Evolutionary conservation across 352 stramenopile species (phyloP).

Genomic region (Pythium insidiosum): DNA sequence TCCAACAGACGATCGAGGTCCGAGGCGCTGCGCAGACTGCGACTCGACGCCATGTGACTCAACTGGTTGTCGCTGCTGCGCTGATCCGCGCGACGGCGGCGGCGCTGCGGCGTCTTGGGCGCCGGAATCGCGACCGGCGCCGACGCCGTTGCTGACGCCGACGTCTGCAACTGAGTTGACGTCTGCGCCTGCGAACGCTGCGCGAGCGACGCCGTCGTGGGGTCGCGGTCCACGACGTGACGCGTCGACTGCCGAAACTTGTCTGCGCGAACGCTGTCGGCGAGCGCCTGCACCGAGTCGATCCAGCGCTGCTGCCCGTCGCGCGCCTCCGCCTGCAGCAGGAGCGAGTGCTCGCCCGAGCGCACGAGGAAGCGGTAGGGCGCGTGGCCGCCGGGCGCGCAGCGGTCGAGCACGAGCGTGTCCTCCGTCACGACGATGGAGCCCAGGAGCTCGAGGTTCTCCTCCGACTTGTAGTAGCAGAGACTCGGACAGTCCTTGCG

Average conservation of each 20-base stretch:
- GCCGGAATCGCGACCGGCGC: background rate
- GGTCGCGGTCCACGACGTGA: slow-evolving; percentile 10
- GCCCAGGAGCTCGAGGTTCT: slow-evolving; percentile 73
- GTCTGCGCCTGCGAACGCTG: background rate
- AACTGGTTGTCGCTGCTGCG: slow-evolving; percentile 1
- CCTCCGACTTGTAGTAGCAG: slow-evolving; percentile 78
- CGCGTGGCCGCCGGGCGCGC: slow-evolving; percentile 27
- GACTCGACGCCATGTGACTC: background rate
- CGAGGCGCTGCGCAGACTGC: background rate
- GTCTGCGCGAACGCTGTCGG: slow-evolving; percentile 49
- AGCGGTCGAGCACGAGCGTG: slow-evolving; percentile 69
- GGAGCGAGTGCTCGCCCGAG: slow-evolving; percentile 36
- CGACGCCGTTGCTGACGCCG: slow-evolving; percentile 1
- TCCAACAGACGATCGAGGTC: slow-evolving; percentile 5
- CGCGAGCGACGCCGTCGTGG: slow-evolving; percentile 6
- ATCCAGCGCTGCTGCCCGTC: slow-evolving; percentile 67
- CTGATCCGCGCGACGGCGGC: too few species aligned
- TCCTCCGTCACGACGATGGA: slow-evolving; percentile 60
- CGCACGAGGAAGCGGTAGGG: slow-evolving; percentile 69
- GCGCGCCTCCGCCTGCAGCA: slow-evolving; percentile 58
- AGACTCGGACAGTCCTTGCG: slow-evolving; percentile 64
- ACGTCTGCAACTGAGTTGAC: background rate
- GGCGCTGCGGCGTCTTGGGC: slow-evolving; percentile 1
- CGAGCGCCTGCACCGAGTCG: slow-evolving; percentile 54
- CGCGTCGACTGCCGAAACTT: slow-evolving; percentile 49